Conservation (phyloP, 805 yeast genomes). For the Vanderwaltozyma yarrowii region DNA sequence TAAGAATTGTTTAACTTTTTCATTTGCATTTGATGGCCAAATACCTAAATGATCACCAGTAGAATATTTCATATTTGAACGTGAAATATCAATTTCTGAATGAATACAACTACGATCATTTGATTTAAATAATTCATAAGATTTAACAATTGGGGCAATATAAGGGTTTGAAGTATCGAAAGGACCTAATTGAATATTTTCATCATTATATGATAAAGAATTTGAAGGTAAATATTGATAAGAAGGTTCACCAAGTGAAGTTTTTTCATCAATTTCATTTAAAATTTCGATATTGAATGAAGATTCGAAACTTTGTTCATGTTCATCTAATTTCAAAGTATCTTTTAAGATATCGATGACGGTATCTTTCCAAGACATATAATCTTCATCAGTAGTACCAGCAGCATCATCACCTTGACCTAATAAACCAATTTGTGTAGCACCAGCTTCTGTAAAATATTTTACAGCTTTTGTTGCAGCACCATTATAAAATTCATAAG, state of each 20-base stretch:
- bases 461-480: conserved; percentile 57
- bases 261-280: conserved; percentile 32
- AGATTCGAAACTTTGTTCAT: conserved; percentile 62
- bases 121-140: conserved; percentile 64
- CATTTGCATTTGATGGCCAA: conserved; percentile 85
- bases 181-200: conserved; percentile 49
- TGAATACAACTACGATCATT: conserved; percentile 74
- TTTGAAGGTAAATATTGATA: conserved; percentile 37
- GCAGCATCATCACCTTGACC: conserved; percentile 95
- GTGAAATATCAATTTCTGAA: conserved; percentile 74
- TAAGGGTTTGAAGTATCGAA: conserved; percentile 76
- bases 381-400: conserved; percentile 94
- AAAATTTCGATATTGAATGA: conserved; percentile 36
- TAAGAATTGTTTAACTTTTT: conserved; percentile 58
- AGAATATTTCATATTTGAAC: conserved; percentile 66
- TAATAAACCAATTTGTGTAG: conserved; percentile 56
- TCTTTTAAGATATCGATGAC: conserved; percentile 57
- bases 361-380: conserved; percentile 81
- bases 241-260: conserved; percentile 78
- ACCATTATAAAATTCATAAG: conserved; percentile 85
- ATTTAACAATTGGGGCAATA: conserved; percentile 50
- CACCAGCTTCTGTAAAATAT: conserved; percentile 52
- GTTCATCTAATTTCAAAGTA: conserved; percentile 65
- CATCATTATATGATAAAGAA: conserved; percentile 28
- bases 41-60: conserved; percentile 96